Evolutionary conservation across 768 basidiomycete species (phyloP), one percentile per base, ranked within the genome.

Genomic region (Tulasnella sp.): DNA sequence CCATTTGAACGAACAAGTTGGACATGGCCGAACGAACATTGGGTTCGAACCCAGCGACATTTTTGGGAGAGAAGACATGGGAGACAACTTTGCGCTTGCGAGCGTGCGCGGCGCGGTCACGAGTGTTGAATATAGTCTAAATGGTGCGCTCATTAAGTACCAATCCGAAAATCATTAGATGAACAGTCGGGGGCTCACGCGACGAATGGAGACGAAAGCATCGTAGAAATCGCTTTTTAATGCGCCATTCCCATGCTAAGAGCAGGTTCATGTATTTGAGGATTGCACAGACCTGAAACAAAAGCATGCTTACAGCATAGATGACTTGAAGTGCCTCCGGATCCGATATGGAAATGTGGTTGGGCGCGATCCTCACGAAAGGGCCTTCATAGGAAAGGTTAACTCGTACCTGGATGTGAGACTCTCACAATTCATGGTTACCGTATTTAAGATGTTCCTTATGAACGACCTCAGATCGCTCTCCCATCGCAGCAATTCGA

Each of bases 81-180:
- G 88, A 84, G 48, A 95, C 80, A 62, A 96, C 88, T 73, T 95
- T 95, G 73, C 90, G 83, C 73, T 93, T 95, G 44, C 91, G 82
- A 4, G 87, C 78, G 68, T 95, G 91, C 60, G 90, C 86, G 5
- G 71, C 68, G 32, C 88, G 81, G 67, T 86, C 80, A 48, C 88
- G 81, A 15, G 85, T 86, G 70, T 84, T 88, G 78, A 89, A 88
- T 24, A 89, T 73, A 1, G 85, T 84, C 62, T n/a, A n/a, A n/a
- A n/a, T n/a, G n/a, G n/a, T n/a, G n/a, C n/a, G n/a, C n/a, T n/a
- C n/a, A n/a, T n/a, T n/a, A n/a, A n/a, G n/a, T n/a, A n/a, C n/a
- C n/a, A n/a, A n/a, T n/a, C n/a, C n/a, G n/a, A n/a, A n/a, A n/a
- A n/a, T n/a, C n/a, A n/a, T n/a, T n/a, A n/a, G n/a, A n/a, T n/a